Evolutionary conservation across 2,329 filamentous ascomycete genomes (phyloP).

Genomic region (Colletotrichum neosansevieriae): DNA sequence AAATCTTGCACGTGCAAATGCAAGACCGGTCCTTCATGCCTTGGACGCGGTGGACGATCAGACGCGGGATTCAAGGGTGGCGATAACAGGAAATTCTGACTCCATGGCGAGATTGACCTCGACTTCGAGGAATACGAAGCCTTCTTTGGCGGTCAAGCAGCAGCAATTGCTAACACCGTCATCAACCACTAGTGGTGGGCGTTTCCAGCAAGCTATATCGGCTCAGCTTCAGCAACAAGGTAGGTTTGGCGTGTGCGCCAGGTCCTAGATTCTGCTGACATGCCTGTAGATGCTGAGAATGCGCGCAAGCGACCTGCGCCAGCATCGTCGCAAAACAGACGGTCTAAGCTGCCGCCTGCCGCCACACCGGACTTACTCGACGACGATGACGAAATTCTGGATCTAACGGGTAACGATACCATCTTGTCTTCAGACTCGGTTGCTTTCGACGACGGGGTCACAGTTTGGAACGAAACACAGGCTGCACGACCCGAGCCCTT

Average conservation of each 20-base stretch:
- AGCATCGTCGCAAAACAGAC: conserved; percentile 19
- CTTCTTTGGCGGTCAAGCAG: conserved; percentile 56
- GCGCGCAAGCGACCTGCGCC: conserved; percentile 1
- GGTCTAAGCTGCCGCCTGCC: conserved; percentile 14
- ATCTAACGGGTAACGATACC: conserved; percentile 53
- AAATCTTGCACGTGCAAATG: conserved; percentile 5
- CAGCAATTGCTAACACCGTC: conserved; percentile 58
- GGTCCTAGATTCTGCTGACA: background rate
- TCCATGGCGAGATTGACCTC: conserved; percentile 61
- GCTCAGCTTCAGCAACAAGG: conserved; percentile 40
- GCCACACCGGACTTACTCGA: conserved; percentile 40
- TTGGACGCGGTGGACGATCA: conserved; percentile 16
- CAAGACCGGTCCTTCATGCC: conserved; percentile 19
- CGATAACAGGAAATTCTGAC: conserved; percentile 36
- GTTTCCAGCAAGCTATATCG: conserved; percentile 41
- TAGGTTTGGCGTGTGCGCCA: conserved; percentile 9
- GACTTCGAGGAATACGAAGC: conserved; percentile 58
- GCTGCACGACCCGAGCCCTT: conserved; percentile 53
- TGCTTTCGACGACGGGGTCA: conserved; percentile 52
- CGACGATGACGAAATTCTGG: conserved; percentile 49
- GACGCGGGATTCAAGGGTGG: conserved; percentile 29
- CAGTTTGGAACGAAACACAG: conserved; percentile 58
- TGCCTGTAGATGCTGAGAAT: conserved; percentile 23
- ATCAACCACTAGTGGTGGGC: conserved; percentile 45
- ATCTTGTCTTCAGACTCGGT: conserved; percentile 51